phyloP scores from a whole-genome alignment of 768 basidiomycete genomes.

The Lactarius psammicola region DNA sequence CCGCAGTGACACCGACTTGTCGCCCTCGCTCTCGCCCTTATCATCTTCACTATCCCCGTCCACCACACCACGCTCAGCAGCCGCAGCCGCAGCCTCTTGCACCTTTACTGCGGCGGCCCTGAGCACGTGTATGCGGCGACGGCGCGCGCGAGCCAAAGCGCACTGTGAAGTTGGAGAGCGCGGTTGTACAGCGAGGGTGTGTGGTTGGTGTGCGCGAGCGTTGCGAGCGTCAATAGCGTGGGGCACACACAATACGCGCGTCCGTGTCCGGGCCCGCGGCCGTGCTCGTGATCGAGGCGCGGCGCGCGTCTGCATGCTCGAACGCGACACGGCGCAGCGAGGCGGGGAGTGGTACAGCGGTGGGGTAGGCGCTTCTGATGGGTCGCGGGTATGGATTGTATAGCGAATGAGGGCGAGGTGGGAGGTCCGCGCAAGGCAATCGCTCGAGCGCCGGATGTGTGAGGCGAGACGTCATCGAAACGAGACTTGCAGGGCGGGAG shows the following conservation, averaged over 20 bases:
- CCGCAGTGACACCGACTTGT: constrained; percentile 31
- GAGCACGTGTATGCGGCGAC: constrained; percentile 56
- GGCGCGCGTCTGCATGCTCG: constrained; percentile 45
- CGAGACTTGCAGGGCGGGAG: constrained; percentile 33
- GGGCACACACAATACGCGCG: constrained; percentile 55
- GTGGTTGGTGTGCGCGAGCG: constrained; percentile 85
- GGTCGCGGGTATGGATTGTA: constrained; percentile 24
- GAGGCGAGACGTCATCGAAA: constrained; percentile 24
- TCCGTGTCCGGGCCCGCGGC: constrained; percentile 39
- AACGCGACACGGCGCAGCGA: constrained; percentile 46
- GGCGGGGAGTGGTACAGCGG: constrained; percentile 32
- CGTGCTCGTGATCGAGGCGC: constrained; percentile 39
- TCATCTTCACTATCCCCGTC: not conserved
- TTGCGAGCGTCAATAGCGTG: constrained; percentile 70
- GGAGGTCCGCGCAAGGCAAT: constrained; percentile 13
- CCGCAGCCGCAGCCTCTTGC: constrained; percentile 23
- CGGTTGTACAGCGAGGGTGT: constrained; percentile 92
- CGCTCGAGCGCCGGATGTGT: constrained; percentile 11
- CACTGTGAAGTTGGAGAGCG: constrained; percentile 88
- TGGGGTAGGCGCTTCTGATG: constrained; percentile 32
- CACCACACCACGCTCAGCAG: too few relatives aligned
- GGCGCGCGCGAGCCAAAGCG: constrained; percentile 57
- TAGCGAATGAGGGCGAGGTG: constrained; percentile 22
- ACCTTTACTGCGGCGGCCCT: constrained; percentile 37
- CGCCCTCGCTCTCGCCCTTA: too few relatives aligned